Percentiles rank a stretch among this genome's conserved stretches.
Conservation (phyloP, 768 basidiomycete species). For the Lactarius tabidus region DNA sequence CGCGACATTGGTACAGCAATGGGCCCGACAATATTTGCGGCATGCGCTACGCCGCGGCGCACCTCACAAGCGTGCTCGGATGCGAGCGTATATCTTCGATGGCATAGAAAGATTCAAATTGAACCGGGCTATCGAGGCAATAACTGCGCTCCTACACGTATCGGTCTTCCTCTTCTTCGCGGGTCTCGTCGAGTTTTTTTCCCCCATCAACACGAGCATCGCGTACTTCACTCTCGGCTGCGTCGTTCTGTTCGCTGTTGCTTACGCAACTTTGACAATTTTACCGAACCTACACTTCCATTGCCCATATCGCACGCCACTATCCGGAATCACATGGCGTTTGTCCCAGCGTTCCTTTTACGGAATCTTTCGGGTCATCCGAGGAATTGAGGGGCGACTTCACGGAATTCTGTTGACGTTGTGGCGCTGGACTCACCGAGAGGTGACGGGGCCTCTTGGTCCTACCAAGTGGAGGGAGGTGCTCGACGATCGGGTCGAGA, state of each 20-base stretch:
- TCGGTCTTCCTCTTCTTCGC: slow-evolving; percentile 11
- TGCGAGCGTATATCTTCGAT: neutral
- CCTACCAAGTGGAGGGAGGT: neutral
- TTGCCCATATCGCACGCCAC: neutral
- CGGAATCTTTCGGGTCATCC: neutral
- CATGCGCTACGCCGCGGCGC: neutral
- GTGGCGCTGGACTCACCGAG: neutral
- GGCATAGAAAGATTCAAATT: neutral
- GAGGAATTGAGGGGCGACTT: neutral
- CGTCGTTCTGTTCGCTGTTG: neutral
- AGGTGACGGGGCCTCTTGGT: neutral
- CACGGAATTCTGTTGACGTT: neutral
- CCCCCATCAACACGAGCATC: slow-evolving; percentile 8
- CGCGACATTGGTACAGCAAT: neutral
- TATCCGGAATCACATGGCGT: neutral
- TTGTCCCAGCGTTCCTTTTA: neutral
- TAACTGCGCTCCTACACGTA: slow-evolving; percentile 1
- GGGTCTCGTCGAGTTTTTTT: slow-evolving; percentile 20
- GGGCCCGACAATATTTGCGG: no score
- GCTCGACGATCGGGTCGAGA: neutral
- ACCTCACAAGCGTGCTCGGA: neutral
- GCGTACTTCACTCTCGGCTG: slow-evolving; percentile 11
- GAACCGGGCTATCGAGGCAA: neutral
- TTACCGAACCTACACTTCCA: neutral
- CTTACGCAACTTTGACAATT: neutral